Conservation (phyloP, 306 rosid genomes). For the Vigna hirtella region DNA sequence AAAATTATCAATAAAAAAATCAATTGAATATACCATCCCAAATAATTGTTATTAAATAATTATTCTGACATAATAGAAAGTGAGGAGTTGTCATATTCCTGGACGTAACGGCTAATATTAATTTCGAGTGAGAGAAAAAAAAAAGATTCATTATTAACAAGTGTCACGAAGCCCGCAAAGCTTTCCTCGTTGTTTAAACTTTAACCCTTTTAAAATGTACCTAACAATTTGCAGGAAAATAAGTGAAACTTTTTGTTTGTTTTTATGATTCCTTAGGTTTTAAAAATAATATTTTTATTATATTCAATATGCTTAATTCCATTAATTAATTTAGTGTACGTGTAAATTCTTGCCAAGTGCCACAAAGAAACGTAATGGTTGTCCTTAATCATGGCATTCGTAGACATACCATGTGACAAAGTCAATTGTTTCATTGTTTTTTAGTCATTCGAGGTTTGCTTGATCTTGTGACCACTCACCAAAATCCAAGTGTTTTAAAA, state of each 20-base stretch:
- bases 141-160: no score
- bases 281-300: not conserved
- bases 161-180: no score
- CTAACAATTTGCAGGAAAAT: not conserved
- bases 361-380: not conserved
- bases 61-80: no score
- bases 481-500: conserved; percentile 2
- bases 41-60: no score
- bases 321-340: not conserved
- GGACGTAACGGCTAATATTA: not conserved
- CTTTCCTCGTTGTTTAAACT: not conserved
- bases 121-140: no score
- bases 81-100: not conserved
- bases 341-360: conserved; percentile 40
- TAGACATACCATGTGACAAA: conserved; percentile 42
- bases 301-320: not conserved
- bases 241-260: conserved; percentile 4
- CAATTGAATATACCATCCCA: no score
- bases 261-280: conserved; percentile 11
- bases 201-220: not conserved
- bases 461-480: no score
- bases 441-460: conserved; percentile 4
- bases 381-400: not conserved
- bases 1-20: no score
- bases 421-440: conserved; percentile 39